Conservation (phyloP, 805 yeast species). For the Zygosaccharomyces kombuchaensis region DNA sequence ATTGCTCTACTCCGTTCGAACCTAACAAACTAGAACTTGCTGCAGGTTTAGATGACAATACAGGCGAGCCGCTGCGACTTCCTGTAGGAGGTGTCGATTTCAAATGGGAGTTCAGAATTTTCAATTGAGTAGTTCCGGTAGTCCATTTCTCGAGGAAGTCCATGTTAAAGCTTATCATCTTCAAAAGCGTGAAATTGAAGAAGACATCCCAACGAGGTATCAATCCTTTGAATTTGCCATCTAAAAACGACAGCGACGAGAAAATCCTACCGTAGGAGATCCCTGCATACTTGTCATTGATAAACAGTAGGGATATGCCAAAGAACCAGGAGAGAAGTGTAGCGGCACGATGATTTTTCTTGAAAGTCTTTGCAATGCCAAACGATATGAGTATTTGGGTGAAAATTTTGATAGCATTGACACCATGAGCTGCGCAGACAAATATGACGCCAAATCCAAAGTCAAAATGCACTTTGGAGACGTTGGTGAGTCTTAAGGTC, state of each 20-base stretch:
- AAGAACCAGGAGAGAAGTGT: constrained; percentile 61
- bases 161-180: constrained; percentile 77
- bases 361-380: constrained; percentile 24
- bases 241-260: constrained; percentile 48
- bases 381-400: constrained; percentile 55
- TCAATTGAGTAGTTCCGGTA: constrained; percentile 1
- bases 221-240: constrained; percentile 63
- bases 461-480: constrained; percentile 62
- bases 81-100: constrained; percentile 1
- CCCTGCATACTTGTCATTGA: constrained; percentile 65
- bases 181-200: constrained; percentile 80
- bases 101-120: not conserved
- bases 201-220: constrained; percentile 94
- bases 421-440: constrained; percentile 73
- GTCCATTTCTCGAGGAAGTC: constrained; percentile 56
- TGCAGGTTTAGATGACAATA: constrained; percentile 10
- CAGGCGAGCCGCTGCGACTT: constrained; percentile 9
- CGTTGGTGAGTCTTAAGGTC: constrained; percentile 20
- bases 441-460: constrained; percentile 65
- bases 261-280: constrained; percentile 45
- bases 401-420: constrained; percentile 58
- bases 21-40: constrained; percentile 6
- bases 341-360: constrained; percentile 37
- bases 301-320: constrained; percentile 70
- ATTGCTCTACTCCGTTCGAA: constrained; percentile 12